A percentile compares a stretch with the other conserved stretches of the same genome.
These are phyloP conservation scores for Ceratorhiza oryzae-sativae DNA, from an alignment of 1,284 basidiomycete genomes.

Conservation along the genomic window DNA sequence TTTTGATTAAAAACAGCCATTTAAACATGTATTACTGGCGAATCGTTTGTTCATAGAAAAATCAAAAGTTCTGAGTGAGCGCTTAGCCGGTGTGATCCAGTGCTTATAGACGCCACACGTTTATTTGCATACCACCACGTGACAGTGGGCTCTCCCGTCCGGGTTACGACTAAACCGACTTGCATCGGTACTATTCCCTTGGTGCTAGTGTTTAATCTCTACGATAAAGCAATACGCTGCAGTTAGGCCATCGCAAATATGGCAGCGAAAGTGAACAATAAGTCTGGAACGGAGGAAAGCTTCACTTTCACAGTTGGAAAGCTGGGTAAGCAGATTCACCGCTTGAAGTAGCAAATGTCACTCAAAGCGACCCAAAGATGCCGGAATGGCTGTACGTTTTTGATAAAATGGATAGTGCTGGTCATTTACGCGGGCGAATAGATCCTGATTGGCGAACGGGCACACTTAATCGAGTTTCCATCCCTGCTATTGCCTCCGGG, in stretches of 20 bases:
- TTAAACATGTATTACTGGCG: no score
- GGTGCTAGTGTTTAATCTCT: neutral
- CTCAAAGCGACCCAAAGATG: slow-evolving; percentile 57
- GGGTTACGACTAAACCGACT: no score
- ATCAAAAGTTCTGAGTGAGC: no score
- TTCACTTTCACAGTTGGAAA: slow-evolving; percentile 77
- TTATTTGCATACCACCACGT: neutral
- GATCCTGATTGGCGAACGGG: slow-evolving; percentile 90
- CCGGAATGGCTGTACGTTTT: slow-evolving; percentile 77
- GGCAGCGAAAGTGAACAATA: neutral
- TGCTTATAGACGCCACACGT: no score
- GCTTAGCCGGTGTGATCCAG: no score
- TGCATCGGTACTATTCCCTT: no score
- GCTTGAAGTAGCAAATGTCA: neutral
- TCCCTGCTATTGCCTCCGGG: slow-evolving; percentile 90
- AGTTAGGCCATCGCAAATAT: neutral
- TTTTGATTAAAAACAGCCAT: no score
- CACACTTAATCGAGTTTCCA: slow-evolving; percentile 95
- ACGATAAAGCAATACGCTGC: neutral
- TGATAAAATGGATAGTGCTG: neutral
- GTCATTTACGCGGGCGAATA: slow-evolving; percentile 47
- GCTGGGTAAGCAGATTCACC: slow-evolving; percentile 58
- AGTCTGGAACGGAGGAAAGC: slow-evolving; percentile 52
- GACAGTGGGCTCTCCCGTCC: no score
- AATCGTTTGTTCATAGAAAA: no score